A percentile compares a stretch with the other conserved stretches of the same genome.
Conservation (phyloP, 225 moss, liverwort and hornwort genomes). For the Rhytidiadelphus loreus region DNA sequence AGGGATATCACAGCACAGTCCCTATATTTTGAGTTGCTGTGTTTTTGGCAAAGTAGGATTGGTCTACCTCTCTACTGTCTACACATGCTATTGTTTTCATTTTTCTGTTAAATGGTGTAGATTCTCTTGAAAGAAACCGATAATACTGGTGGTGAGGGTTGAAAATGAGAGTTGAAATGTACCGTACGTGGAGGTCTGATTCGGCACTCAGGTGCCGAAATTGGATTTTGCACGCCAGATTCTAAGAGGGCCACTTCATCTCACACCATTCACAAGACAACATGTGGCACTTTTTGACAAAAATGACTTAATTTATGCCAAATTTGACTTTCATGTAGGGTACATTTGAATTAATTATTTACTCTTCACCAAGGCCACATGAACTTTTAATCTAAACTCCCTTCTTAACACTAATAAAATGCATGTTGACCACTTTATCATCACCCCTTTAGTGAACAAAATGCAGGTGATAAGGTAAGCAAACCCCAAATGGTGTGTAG, state of each 20-base stretch:
- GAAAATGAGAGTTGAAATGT: background rate
- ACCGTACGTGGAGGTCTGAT: too few relatives aligned
- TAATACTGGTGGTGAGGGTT: background rate
- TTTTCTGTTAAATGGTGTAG: background rate
- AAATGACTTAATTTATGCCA: too few relatives aligned
- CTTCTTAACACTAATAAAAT: background rate
- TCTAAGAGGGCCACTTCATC: too few relatives aligned
- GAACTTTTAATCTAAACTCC: background rate
- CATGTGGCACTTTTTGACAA: too few relatives aligned
- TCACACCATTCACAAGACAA: too few relatives aligned
- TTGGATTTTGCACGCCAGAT: too few relatives aligned
- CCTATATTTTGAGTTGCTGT: background rate
- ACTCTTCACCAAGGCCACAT: background rate
- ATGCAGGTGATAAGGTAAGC: background rate
- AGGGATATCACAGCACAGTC: background rate
- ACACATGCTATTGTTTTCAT: background rate
- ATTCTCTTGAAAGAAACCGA: background rate
- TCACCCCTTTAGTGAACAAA: background rate
- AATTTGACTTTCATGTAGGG: too few relatives aligned
- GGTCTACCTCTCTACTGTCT: background rate
- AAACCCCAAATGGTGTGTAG: fast-evolving
- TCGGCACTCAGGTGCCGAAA: too few relatives aligned
- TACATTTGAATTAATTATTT: background rate
- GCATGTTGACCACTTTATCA: background rate
- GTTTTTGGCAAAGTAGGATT: background rate